Evolutionary conservation across 2,329 filamentous ascomycete genomes (phyloP), one percentile per base, ranked within the genome.

Genomic region (Talaromyces sp.): DNA sequence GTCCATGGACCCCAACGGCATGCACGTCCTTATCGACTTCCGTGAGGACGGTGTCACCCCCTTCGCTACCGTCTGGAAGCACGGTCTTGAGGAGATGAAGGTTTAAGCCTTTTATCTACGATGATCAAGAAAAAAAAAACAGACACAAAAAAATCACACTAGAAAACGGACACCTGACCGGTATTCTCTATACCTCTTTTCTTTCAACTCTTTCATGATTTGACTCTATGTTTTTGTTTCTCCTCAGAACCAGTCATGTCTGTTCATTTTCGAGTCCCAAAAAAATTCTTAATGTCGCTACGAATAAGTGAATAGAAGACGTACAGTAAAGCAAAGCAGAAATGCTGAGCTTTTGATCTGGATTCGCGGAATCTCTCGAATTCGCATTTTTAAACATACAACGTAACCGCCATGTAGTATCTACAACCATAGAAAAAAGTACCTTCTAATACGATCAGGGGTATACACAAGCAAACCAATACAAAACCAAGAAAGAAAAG

Each of bases 21-120:
- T 97, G 94, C 83, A 96, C 70, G 83, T 92, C 67, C 90, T 97
- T 68, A 89, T 97, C 75, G 95, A 97, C 85, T 99, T 96, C 86
- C 93, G 94, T 71, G 92, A 96, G 77, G 94, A 97, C 71, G 94
- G 94, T 77, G 78, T 88, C 68, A 97, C 93, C 59, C 94, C 94
- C 63, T 99, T 85, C 75, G 83, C 96, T 71, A 89, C 86, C 68
- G 81, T 95, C 81, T 97, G 92, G 93, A 97, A 97, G 87, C 89
- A 97, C 81, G 94, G 93, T 74, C 80, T 97, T 66, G 82, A 81
- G 69, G 88, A 89, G 82, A 87, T 86, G 83, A 97, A 99, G 90
- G 92, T 97, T 69, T 99, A 93, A 73, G 65, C 43, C 29, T 10
- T 38, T 26, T 21, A 12, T 41, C 29, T 19, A 46, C n/a, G 17